phyloP scores from a whole-genome alignment of 164 flowering plant genomes.

The Dillenia suffruticosa region DNA sequence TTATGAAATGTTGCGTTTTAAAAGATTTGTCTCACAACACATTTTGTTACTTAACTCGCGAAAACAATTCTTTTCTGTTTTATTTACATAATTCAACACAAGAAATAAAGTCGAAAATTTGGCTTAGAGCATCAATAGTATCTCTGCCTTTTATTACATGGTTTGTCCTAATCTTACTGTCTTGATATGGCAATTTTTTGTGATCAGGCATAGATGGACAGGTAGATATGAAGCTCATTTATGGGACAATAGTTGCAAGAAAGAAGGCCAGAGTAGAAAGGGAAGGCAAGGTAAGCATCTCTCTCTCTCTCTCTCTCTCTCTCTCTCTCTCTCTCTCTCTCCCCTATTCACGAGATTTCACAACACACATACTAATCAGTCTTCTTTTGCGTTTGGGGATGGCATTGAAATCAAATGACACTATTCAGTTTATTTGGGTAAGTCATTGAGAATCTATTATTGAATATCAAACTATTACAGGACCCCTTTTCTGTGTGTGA shows the following conservation, averaged over 20 bases:
- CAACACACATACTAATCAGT: constrained; percentile 4
- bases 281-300: constrained; percentile 56
- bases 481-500: neutral
- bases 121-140: too few species aligned
- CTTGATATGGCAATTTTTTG: too few species aligned
- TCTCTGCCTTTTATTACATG: too few species aligned
- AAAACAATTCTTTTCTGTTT: too few species aligned
- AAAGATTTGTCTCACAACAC: too few species aligned
- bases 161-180: too few species aligned
- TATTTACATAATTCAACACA: too few species aligned
- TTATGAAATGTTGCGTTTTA: too few species aligned
- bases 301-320: neutral
- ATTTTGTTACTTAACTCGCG: too few species aligned
- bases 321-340: too few species aligned
- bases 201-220: constrained; percentile 69
- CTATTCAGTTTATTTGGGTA: constrained; percentile 62
- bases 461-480: neutral
- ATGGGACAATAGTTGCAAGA: constrained; percentile 78
- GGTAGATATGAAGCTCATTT: constrained; percentile 77
- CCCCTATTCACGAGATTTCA: too few species aligned
- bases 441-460: constrained; percentile 8
- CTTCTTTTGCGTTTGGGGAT: constrained; percentile 19
- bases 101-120: too few species aligned
- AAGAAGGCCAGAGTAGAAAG: constrained; percentile 68
- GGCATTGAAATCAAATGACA: constrained; percentile 11